A percentile compares a stretch with the other conserved stretches of the same genome.
These are phyloP conservation scores for Apiosordaria backusii DNA, from an alignment of 495 filamentous ascomycete genomes.

Conservation along the genomic window DNA sequence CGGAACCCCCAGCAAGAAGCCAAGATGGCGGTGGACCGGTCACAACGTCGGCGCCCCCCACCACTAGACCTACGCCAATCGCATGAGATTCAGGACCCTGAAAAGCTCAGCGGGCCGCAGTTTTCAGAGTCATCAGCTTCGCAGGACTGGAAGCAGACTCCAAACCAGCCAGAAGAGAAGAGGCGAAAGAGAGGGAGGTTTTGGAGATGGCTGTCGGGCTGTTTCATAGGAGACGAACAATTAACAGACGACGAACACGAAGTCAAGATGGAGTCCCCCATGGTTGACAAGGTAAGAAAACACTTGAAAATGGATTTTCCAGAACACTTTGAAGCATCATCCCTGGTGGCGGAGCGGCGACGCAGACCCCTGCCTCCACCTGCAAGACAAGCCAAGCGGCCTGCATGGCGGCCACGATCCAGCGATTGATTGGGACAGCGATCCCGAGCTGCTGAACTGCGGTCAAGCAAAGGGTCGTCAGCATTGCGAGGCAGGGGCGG, in stretches of 20 bases:
- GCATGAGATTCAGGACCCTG: background rate
- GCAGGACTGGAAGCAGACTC: background rate
- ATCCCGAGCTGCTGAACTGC: background rate
- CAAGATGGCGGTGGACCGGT: slow-evolving; percentile 18
- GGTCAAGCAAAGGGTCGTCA: slow-evolving; percentile 15
- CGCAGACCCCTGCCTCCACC: background rate
- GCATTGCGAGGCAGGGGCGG: slow-evolving; percentile 19
- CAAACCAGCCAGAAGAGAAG: background rate
- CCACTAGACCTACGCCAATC: background rate
- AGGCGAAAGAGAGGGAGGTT: background rate
- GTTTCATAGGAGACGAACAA: slow-evolving; percentile 5
- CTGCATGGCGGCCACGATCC: background rate
- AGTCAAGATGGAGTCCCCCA: background rate
- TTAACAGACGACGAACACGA: background rate
- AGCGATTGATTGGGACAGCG: background rate
- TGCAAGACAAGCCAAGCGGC: background rate
- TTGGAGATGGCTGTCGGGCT: background rate
- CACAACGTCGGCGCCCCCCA: background rate
- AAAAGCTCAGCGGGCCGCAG: background rate
- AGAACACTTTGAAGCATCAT: background rate
- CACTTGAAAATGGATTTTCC: background rate
- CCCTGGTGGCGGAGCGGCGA: background rate
- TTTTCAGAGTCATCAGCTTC: background rate
- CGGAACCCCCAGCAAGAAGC: background rate
- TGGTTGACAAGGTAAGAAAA: background rate